Base-by-base conservation (phyloP, 1,284 basidiomycete genomes). In the Prillingera fragicola region DNA sequence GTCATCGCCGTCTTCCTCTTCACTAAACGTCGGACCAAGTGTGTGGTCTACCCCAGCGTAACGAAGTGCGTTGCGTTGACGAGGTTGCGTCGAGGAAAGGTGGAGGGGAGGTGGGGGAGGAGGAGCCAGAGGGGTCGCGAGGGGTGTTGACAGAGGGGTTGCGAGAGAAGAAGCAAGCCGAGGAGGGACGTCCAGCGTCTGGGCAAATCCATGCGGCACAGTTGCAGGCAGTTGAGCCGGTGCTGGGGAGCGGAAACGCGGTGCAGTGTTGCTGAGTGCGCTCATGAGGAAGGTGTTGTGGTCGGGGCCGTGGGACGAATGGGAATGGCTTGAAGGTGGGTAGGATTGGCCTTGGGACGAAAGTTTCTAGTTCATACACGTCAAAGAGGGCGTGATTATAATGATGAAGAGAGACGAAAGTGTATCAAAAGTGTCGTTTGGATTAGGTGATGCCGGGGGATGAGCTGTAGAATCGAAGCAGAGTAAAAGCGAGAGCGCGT, bases 1-100 rank as follows among this genome's bases (percentile, higher is more conserved):
- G 41, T 69, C 66, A 45, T 69, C 66, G 2, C 60, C 63, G 44
- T 69, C 66, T 39, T 69, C 64, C 27, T 69, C 66, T 31, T 65
- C 64, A 34, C 57, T 62, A 44, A 66, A 68, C 2, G 53, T 59
- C 5, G 66, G 66, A 8, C 66, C 66, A 1, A 68, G 52, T 2
- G 63, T 66, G 48, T 65, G 63, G 34, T 65, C 59, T 12, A 54
- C 55, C 5, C 58, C 58, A 17, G 56, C 56, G 35, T 62, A 59
- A n/a, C 41, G 45, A 23, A 41, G 25, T 22, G 22, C 22, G 32
- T 10, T 24, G n/a, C 38, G 40, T 17, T 38, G 28, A 23, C 29
- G 35, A 15, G 43, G 41, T 33, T 47, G 45, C 4, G 47, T 39
- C 18, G 48, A 40, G 1, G 42, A 33, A 14, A 43, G 15, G 36